Conservation (phyloP, 768 basidiomycete species). For the Pleurotus tuber-regium region DNA sequence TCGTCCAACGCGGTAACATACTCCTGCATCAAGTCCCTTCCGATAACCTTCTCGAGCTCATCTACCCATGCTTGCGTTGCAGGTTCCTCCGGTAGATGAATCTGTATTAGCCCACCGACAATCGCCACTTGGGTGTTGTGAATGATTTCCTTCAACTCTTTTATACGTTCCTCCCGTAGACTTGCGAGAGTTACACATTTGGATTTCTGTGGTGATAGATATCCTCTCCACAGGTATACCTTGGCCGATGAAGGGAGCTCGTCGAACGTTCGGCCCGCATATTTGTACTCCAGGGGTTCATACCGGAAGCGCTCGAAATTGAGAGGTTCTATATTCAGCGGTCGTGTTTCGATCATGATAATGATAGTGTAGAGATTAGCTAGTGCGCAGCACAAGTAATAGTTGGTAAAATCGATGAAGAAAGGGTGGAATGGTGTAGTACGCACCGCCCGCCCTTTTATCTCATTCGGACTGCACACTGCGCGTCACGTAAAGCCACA, state of each 20-base stretch:
- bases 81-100: conserved; percentile 1
- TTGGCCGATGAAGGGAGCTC: neutral
- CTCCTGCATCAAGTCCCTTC: neutral
- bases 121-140: conserved; percentile 1
- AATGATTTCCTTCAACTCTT: neutral
- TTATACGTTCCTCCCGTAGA: neutral
- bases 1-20: conserved; percentile 1
- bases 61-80: neutral
- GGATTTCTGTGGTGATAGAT: neutral
- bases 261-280: neutral
- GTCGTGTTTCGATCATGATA: neutral
- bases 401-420: no score
- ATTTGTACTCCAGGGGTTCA: neutral
- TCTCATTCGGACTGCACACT: no score
- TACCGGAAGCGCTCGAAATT: conserved; percentile 6
- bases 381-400: no score
- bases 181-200: neutral
- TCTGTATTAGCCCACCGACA: conserved; percentile 5
- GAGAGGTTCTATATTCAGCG: neutral
- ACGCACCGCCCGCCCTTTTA: no score
- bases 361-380: neutral
- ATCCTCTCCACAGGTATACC: no score
- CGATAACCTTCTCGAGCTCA: neutral
- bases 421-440: no score
- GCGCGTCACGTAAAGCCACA: no score